Evolutionary conservation across 2,329 filamentous ascomycete species (phyloP).

Genomic region (Geosmithia flava): DNA sequence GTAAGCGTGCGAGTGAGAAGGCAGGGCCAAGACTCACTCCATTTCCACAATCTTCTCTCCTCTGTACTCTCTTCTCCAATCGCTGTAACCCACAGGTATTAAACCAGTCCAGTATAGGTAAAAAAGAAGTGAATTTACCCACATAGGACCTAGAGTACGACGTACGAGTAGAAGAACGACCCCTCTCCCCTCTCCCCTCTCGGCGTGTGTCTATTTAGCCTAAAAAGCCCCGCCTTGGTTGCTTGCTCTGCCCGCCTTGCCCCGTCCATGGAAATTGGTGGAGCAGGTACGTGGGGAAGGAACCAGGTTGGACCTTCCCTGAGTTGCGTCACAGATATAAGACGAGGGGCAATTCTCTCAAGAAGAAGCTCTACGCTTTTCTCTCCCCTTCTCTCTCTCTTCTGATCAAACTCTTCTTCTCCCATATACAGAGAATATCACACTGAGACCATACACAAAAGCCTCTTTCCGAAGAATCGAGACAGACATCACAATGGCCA

Average conservation of each 20-base stretch:
- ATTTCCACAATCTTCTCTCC: no score
- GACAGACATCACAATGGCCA: neutral
- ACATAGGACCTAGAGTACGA: no score
- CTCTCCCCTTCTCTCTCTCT: neutral
- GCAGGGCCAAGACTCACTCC: no score
- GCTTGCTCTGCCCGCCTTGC: no score
- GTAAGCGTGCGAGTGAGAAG: no score
- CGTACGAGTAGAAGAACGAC: no score
- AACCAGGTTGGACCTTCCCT: neutral
- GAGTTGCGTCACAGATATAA: neutral
- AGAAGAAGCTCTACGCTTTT: neutral
- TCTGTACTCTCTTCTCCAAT: no score
- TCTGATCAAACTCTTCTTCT: neutral
- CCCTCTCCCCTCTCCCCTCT: no score
- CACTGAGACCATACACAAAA: no score
- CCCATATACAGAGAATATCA: neutral
- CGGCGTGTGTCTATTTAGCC: neutral
- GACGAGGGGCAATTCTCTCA: neutral
- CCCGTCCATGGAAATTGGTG: neutral
- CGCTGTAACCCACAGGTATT: no score
- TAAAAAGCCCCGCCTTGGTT: neutral
- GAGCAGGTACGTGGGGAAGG: neutral
- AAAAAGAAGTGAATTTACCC: no score
- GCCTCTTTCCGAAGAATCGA: neutral
- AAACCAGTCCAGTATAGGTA: no score